Base-by-base conservation (phyloP, 1,284 basidiomycete genomes). In the Rhizoctonia solani region DNA sequence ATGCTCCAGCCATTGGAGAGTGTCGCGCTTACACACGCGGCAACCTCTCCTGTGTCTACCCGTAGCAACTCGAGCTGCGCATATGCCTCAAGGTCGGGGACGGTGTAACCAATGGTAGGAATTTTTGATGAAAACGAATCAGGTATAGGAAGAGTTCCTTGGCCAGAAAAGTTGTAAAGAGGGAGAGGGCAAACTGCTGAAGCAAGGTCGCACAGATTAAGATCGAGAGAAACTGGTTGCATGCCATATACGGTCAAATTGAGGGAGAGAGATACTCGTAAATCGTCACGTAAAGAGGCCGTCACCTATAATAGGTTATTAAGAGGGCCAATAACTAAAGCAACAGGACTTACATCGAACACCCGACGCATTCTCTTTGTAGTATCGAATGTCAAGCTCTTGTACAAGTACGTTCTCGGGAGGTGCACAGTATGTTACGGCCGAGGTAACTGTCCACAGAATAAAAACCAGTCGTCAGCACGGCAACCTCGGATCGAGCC, bases 11-110 rank as follows among this genome's bases (percentile, higher is more conserved):
- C 95, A 75, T 98, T 99, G 21, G 91, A 88, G 3, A 98, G 80
- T 0, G 94, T 96, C 6, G 93, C 86, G 76, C 96, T 93, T 2
- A 98, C 82, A 73, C 95, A 99, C 0, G 93, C 93, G 50, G 89
- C 91, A 68, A 92, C 81, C 3, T 86, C 77, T 50, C 86, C 85
- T 1, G 89, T 89, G 53, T 80, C 79, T 41, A 85, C 81, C 70
- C 93, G 86, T 0, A 81, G 83, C 25, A 98, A 82, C 8, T 87
- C 85, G 58, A 99, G 79, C 70, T 93, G 90, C 0, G 87, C 94
- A 71, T 88, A 93, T 0, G 91, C 94, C 76, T 98, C 94, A 14
- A 98, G 82, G 76, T 98, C 90, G 8, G 96, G 96, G 25, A 99
- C 89, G 23, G 81, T 81, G 77, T 89, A 99, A 0, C 90, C 94